phyloP scores from a whole-genome alignment of 805 yeast species.

The Alloascoidea africana region DNA sequence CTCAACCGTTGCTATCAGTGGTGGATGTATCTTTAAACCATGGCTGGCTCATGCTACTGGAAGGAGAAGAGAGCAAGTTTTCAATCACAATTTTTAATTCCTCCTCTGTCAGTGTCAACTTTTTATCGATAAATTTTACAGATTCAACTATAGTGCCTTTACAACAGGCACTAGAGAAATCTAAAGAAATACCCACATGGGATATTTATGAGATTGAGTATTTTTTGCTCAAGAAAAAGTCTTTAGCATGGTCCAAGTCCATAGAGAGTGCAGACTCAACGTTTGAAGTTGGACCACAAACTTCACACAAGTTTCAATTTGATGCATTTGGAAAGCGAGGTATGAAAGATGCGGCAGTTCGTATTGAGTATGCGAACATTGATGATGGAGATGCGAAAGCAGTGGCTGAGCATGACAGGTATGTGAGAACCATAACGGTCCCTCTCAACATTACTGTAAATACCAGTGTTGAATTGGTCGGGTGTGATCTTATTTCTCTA shows the following conservation, averaged over 20 bases:
- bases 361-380: conserved; percentile 38
- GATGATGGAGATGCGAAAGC: conserved; percentile 12
- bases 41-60: conserved; percentile 61
- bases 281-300: conserved; percentile 16
- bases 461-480: conserved; percentile 58
- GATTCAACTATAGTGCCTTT: conserved; percentile 64
- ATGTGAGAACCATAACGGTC: conserved; percentile 42
- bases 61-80: conserved; percentile 51
- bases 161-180: conserved; percentile 27
- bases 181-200: conserved; percentile 28
- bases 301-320: conserved; percentile 31
- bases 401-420: conserved; percentile 12
- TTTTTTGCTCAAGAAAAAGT: conserved; percentile 39
- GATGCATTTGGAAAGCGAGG: conserved; percentile 63
- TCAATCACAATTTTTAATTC: conserved; percentile 39
- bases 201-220: conserved; percentile 70
- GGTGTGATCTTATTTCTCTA: conserved; percentile 61
- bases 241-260: conserved; percentile 29
- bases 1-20: conserved; percentile 49
- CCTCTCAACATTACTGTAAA: conserved; percentile 60
- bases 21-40: conserved; percentile 37
- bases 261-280: conserved; percentile 11
- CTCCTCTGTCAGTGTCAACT: conserved; percentile 39
- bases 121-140: conserved; percentile 44
- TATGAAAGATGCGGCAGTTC: conserved; percentile 46